Evolutionary conservation across 2,329 filamentous ascomycete species (phyloP), one percentile per base, ranked within the genome.

Genomic region (Ilyonectria robusta): DNA sequence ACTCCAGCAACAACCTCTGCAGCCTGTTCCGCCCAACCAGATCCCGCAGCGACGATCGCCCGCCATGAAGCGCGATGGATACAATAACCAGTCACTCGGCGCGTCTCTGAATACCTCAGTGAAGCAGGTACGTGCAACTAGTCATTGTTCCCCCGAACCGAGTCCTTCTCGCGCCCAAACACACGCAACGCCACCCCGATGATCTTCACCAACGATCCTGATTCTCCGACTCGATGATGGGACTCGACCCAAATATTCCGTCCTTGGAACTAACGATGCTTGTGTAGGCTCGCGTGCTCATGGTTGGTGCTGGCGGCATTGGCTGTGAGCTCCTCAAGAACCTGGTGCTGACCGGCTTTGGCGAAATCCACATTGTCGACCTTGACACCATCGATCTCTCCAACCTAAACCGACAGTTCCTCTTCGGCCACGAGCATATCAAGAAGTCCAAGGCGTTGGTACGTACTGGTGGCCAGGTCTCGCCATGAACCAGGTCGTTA

Each of bases 301-400:
- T 99, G 86, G 95, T 99, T 64, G 96, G 96, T 76, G 96, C 96
- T 62, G 96, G 96, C 69, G 96, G 96, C 69, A 99, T 99, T 78
- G 96, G 96, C 75, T 99, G 96, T 83, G 96, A 99, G 83, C 88
- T 99, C 8, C 89, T 99, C 71, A 99, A 99, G 86, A 97, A 98
- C 81, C 90, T 99, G 64, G 94, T 95, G 50, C 91, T 97, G 55
- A 93, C 91, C 48, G 95, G 95, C 72, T 99, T 97, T 75, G 94
- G 94, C 72, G 93, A 97, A 82, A 91, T 98, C 57, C 93, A 97
- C 81, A 92, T 98, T 51, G 94, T 99, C 73, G 96, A 99, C 81
- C 92, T 99, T 67, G 96, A 99, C 81, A 99, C 96, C 1, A 98
- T 99, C 83, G 96, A 99, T 79, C 87, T 99, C 23, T 97, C 94